Evolutionary conservation across 2,329 filamentous ascomycete genomes (phyloP), one percentile per base, ranked within the genome.

Genomic region (Torrubiellomyces zombiae): DNA sequence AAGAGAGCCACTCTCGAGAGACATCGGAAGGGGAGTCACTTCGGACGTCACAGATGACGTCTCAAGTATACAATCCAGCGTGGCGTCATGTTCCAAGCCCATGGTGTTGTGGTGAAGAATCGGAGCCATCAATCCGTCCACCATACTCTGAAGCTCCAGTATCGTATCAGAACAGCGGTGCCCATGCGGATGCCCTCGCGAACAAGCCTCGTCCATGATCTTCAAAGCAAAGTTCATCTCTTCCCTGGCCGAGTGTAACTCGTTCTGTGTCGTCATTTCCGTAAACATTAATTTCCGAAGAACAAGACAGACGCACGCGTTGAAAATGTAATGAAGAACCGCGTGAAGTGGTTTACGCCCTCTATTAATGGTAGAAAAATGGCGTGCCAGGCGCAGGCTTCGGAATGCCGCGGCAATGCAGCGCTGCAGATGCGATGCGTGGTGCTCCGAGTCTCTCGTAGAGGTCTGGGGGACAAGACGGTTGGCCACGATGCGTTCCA

Each of bases 301-400:
- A 27, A 60, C 49, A 16, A 65, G 45, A 11, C 61, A 48, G 18
- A 61, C 47, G 28, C 58, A 55, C 3, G 60, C 57, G 36, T 60
- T 62, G 44, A 64, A 63, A 19, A 63, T 48, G 33, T 55, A 51
- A 39, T 63, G 59, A 24, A 63, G 43, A 7, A 54, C 53, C 0
- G 51, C 46, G 20, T 60, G 50, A 7, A 58, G 45, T 3, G 60
- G 47, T 32, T 53, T 58, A 9, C 47, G 42, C 16, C 45, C 43
- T 6, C 43, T 39, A 21, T 50, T 50, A 5, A 54, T 38, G 14
- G 43, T 37, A 4, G 47, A 38, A 7, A 58, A 38, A 28, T 55
- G 49, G 11, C 50, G 46, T 7, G 53, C 60, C 2, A 65, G 46
- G 2, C 42, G 41, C 17, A 64, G 46, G 29, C 62, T 65, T 28